phyloP scores from a whole-genome alignment of 495 filamentous ascomycete species.

The Aspergillus diversus region DNA sequence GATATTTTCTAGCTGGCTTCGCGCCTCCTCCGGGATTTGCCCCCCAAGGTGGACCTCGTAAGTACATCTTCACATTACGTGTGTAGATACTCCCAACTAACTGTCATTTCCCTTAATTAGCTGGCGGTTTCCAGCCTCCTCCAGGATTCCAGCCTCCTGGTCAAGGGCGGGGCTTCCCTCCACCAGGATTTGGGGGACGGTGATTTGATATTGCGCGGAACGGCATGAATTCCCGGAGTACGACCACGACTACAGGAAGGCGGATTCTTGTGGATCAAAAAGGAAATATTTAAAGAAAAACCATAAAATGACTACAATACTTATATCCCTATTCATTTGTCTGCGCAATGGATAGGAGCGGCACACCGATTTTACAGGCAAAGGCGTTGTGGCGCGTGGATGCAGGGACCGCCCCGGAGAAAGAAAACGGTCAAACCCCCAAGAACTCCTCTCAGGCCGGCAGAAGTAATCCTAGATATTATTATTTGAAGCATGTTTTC shows the following conservation, averaged over 20 bases:
- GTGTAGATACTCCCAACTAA: slow-evolving; percentile 25
- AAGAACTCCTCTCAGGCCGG: slow-evolving; percentile 30
- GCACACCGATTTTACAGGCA: slow-evolving; percentile 41
- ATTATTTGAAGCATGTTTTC: slow-evolving; percentile 12
- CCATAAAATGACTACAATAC: slow-evolving; percentile 9
- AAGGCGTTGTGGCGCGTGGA: slow-evolving; percentile 56
- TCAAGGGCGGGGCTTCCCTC: slow-evolving; percentile 71
- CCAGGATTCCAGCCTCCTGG: slow-evolving; percentile 68
- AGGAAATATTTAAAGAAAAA: slow-evolving; percentile 7
- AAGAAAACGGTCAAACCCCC: slow-evolving; percentile 31
- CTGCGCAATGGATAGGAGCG: slow-evolving; percentile 26
- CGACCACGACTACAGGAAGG: slow-evolving; percentile 19
- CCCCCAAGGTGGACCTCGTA: slow-evolving; percentile 62
- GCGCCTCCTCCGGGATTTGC: slow-evolving; percentile 69
- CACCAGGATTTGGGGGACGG: slow-evolving; percentile 77
- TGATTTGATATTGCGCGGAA: slow-evolving; percentile 45
- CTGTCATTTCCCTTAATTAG: slow-evolving; percentile 30
- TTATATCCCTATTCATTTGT: slow-evolving; percentile 7
- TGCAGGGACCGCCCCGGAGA: slow-evolving; percentile 35
- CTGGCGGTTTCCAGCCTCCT: slow-evolving; percentile 68
- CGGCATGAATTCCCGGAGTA: slow-evolving; percentile 24
- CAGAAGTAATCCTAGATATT: slow-evolving; percentile 42
- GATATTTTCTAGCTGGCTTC: slow-evolving; percentile 51
- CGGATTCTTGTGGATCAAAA: not conserved
- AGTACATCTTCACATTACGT: slow-evolving; percentile 33